Base-by-base conservation (phyloP, 768 basidiomycete genomes). In the Leucocoprinus birnbaumii region DNA sequence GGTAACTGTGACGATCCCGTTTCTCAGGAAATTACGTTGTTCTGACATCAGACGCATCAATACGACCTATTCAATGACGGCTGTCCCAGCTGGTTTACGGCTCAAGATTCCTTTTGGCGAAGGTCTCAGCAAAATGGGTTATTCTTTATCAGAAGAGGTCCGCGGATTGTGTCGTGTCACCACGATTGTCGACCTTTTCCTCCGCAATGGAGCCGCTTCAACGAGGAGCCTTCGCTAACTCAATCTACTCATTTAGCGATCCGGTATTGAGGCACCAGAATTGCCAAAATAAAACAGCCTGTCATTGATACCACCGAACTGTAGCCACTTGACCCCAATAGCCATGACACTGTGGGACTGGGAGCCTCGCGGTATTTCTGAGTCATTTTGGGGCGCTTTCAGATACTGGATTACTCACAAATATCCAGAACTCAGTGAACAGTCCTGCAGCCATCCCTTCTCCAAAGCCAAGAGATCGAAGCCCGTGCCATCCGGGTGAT, bases 31-130 rank as follows among this genome's bases (percentile, higher is more conserved):
- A 38, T 31, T 51, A 51, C 40, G 40, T 51, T n/a, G 38, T 22
- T 42, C 38, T 51, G 38, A 51, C 38, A 51, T 40, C 38, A 51
- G 31, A 31, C 31, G 11, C 31, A 31, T 31, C n/a, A n/a, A n/a
- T n/a, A n/a, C n/a, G n/a, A n/a, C n/a, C n/a, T n/a, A n/a, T n/a
- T n/a, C n/a, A n/a, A n/a, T n/a, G n/a, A n/a, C n/a, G n/a, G n/a
- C n/a, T n/a, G n/a, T n/a, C n/a, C n/a, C n/a, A n/a, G n/a, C 31
- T 31, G 5, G 31, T 31, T 31, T 11, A 11, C 21, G 25, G 11
- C 21, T 31, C 31, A 11, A 31, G 11, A 31, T 31, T 25, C 49
- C 49, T 50, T 50, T 50, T 50, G 49, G 21, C 13, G 10, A 18
- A 40, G 34, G 25, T 31, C 31, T 31, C 5, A 31, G 31, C 31